phyloP scores from a whole-genome alignment of 2,329 filamentous ascomycete species.

The Diplodia scrobiculata region DNA sequence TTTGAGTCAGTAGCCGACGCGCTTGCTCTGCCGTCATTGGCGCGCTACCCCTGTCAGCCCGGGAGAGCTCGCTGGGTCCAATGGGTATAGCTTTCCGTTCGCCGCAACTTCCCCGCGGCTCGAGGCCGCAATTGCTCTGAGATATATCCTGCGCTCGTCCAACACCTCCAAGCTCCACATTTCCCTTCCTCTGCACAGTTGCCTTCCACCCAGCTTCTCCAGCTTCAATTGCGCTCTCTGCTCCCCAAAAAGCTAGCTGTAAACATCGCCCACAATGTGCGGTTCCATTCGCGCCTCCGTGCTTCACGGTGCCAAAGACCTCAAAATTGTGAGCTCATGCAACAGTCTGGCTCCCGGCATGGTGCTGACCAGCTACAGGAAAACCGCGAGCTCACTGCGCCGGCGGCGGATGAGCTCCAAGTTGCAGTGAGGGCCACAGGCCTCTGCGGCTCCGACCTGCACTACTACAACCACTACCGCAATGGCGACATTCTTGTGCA shows the following conservation, averaged over 20 bases:
- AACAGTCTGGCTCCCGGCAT: neutral
- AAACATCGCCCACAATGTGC: conserved; percentile 24
- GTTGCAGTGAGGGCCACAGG: conserved; percentile 66
- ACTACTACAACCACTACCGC: conserved; percentile 85
- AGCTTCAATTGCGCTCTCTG: neutral
- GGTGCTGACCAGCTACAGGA: conserved; percentile 51
- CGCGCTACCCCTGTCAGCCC: neutral
- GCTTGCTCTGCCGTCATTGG: conserved; percentile 1
- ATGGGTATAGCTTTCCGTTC: conserved; percentile 28
- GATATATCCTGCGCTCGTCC: neutral
- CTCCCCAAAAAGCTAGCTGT: neutral
- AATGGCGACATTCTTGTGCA: conserved; percentile 84
- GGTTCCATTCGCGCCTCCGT: conserved; percentile 51
- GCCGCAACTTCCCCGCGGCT: conserved; percentile 7
- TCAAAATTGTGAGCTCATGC: conserved; percentile 55
- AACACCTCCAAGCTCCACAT: neutral
- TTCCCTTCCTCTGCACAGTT: neutral
- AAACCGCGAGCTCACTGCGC: conserved; percentile 52
- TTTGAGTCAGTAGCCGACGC: conserved; percentile 29
- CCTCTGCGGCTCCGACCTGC: conserved; percentile 70
- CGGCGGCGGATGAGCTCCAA: conserved; percentile 60
- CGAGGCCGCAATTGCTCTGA: neutral
- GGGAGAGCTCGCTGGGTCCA: conserved; percentile 4
- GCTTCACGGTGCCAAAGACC: conserved; percentile 63
- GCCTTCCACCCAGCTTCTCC: neutral